Evolutionary conservation across 106 monocot species (phyloP).

Genomic region (Dendrobium huoshanense): DNA sequence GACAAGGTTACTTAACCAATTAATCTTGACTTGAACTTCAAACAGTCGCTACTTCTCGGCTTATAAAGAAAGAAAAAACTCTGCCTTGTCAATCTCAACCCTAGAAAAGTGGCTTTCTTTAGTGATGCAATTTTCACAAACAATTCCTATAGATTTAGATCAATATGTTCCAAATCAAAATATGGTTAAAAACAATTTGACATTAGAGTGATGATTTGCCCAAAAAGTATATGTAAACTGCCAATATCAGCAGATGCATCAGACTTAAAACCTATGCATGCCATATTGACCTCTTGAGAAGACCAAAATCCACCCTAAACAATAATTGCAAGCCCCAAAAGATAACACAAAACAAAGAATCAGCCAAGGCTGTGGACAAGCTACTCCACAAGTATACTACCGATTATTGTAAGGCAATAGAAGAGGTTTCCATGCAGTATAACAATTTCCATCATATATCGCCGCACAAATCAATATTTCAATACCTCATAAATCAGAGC

Average conservation of each 20-base stretch:
- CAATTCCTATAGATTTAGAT: background rate
- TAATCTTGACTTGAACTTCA: too few relatives aligned
- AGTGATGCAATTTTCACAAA: too few relatives aligned
- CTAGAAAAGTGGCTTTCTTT: too few relatives aligned
- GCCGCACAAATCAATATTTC: background rate
- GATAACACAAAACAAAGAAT: background rate
- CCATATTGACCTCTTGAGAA: background rate
- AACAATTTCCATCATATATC: background rate
- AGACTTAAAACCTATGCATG: background rate
- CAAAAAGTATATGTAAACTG: background rate
- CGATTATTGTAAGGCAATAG: background rate
- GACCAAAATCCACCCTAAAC: background rate
- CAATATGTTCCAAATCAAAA: background rate
- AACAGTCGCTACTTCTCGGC: too few relatives aligned
- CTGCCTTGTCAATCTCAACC: too few relatives aligned
- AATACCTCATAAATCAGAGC: background rate
- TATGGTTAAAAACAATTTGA: background rate
- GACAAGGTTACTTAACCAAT: too few relatives aligned
- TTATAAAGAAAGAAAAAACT: too few relatives aligned
- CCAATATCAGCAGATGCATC: background rate
- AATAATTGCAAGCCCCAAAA: background rate
- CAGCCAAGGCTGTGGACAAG: background rate
- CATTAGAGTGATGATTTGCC: background rate
- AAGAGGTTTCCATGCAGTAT: background rate
- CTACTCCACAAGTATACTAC: background rate